Percentiles rank a stretch among this genome's conserved stretches.
These are phyloP conservation scores for Debaryomyces maramus DNA, from an alignment of 805 yeast genomes.

Conservation along the genomic window DNA sequence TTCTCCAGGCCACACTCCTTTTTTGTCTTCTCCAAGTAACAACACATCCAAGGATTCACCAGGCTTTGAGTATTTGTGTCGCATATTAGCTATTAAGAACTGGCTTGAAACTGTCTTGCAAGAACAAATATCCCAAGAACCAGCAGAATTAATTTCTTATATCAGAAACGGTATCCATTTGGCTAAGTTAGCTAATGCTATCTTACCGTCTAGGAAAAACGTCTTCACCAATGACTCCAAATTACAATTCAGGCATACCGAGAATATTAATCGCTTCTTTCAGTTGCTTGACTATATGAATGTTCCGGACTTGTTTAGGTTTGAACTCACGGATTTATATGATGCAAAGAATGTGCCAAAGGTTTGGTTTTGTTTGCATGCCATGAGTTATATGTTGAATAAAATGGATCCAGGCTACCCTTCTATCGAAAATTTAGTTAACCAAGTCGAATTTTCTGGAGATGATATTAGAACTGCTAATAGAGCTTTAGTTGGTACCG, in stretches of 20 bases:
- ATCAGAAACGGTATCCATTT: conserved; percentile 82
- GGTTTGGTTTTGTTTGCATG: conserved; percentile 91
- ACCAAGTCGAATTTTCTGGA: conserved; percentile 59
- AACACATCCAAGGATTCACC: conserved; percentile 32
- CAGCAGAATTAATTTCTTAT: conserved; percentile 59
- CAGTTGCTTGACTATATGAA: conserved; percentile 64
- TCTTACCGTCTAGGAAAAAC: conserved; percentile 63
- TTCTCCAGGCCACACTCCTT: conserved; percentile 15
- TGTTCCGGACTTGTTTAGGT: conserved; percentile 84
- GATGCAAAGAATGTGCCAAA: conserved; percentile 91
- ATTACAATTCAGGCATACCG: conserved; percentile 86
- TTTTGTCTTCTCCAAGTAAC: conserved; percentile 29
- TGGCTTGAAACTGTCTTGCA: conserved; percentile 72
- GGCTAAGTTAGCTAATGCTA: conserved; percentile 72
- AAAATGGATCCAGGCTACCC: conserved; percentile 56
- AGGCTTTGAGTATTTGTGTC: conserved; percentile 74
- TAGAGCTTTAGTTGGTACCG: conserved; percentile 62
- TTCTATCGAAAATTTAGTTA: conserved; percentile 60
- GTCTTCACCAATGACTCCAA: conserved; percentile 54
- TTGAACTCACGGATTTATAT: conserved; percentile 90
- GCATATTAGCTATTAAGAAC: conserved; percentile 75
- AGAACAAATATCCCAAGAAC: conserved; percentile 55
- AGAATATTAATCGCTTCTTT: conserved; percentile 85
- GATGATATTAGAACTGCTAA: conserved; percentile 71
- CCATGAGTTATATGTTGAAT: conserved; percentile 72